Percentiles rank a stretch among this genome's conserved stretches.
These are phyloP conservation scores for Clathrus columnatus DNA, from an alignment of 768 basidiomycete species.

Conservation along the genomic window DNA sequence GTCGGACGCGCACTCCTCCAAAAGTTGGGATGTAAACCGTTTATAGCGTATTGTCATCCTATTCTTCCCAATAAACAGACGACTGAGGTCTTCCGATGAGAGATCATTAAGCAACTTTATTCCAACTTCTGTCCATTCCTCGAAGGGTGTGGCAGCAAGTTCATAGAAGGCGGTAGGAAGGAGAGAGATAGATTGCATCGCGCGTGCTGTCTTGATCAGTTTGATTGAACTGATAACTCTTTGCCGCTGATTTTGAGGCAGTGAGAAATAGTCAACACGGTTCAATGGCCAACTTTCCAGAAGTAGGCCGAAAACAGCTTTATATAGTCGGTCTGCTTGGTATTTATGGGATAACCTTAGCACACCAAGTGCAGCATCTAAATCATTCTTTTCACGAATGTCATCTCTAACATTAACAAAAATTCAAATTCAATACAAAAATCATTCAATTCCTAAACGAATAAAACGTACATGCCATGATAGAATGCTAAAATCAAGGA, in stretches of 20 bases:
- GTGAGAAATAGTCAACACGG: neutral
- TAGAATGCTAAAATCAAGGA: slow-evolving; percentile 2
- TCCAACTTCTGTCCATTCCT: neutral
- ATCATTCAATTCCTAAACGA: too few relatives aligned
- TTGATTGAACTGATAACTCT: neutral
- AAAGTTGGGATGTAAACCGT: too few relatives aligned
- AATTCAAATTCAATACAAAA: neutral
- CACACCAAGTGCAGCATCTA: neutral
- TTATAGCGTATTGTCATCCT: too few relatives aligned
- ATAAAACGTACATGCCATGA: slow-evolving; percentile 1
- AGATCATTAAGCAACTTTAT: too few relatives aligned
- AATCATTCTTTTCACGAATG: neutral
- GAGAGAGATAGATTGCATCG: neutral
- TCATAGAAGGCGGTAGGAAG: slow-evolving; percentile 4
- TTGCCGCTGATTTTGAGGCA: neutral
- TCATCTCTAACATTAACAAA: neutral
- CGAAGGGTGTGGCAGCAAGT: neutral
- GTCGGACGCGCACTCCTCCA: too few relatives aligned
- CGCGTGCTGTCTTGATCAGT: neutral
- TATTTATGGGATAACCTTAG: slow-evolving; percentile 1
- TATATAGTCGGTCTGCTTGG: neutral
- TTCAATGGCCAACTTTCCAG: slow-evolving; percentile 1
- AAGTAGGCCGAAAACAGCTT: neutral
- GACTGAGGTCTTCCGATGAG: too few relatives aligned
- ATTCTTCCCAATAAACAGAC: too few relatives aligned